A percentile compares a stretch with the other conserved stretches of the same genome.
phyloP scores from a whole-genome alignment of 2,329 filamentous ascomycete species.

The Penicillium fuscoglaucum region DNA sequence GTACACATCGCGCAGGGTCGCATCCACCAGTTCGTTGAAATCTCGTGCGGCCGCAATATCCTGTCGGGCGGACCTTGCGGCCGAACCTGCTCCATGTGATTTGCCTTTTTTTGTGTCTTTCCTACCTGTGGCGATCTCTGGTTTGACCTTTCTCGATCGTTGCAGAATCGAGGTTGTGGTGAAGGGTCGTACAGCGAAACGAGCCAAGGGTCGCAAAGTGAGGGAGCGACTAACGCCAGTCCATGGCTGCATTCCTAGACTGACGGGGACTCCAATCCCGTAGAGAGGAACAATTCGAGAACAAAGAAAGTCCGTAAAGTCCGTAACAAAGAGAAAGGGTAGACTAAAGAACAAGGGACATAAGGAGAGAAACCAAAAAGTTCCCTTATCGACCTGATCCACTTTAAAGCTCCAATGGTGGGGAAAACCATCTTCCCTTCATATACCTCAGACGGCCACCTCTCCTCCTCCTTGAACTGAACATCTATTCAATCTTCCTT shows the following conservation, averaged over 20 bases:
- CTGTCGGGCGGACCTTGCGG: constrained; percentile 11
- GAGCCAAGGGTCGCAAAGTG: constrained; percentile 36
- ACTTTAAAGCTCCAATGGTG: constrained; percentile 31
- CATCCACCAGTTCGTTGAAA: constrained; percentile 31
- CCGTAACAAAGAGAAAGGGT: not conserved
- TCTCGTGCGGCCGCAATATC: constrained; percentile 23
- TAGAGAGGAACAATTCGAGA: not conserved
- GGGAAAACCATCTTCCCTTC: constrained; percentile 29
- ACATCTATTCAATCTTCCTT: not conserved
- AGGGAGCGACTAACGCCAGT: constrained; percentile 41
- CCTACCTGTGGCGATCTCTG: not conserved
- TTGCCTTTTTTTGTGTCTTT: constrained; percentile 15
- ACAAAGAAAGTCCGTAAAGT: not conserved
- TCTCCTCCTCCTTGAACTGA: constrained; percentile 1
- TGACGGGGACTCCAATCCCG: constrained; percentile 1
- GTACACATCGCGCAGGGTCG: constrained; percentile 29
- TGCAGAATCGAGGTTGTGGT: constrained; percentile 32
- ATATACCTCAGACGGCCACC: constrained; percentile 30
- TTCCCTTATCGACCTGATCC: constrained; percentile 27
- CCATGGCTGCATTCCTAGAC: constrained; percentile 45
- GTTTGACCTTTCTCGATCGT: constrained; percentile 20
- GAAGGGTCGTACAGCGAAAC: constrained; percentile 33
- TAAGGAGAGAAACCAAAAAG: constrained; percentile 10
- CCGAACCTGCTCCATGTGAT: not conserved
- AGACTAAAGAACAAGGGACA: not conserved